Conservation (phyloP, 1,284 basidiomycete species). For the Austroboletus sp. region DNA sequence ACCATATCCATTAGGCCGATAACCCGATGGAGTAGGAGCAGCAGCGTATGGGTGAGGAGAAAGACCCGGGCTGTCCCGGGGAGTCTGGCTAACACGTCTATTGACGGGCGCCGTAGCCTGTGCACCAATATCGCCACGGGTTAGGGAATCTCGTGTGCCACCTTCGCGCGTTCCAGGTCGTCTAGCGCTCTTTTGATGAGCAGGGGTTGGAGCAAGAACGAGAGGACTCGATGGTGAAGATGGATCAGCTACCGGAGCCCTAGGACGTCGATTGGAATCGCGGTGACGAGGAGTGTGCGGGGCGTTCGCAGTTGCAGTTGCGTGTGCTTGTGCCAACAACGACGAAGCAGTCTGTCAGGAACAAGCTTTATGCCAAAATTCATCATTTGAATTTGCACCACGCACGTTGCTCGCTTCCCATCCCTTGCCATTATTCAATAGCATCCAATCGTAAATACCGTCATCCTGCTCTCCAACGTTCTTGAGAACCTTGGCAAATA, state of each 20-base stretch:
- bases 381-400: slow-evolving; percentile 12
- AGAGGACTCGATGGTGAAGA: slow-evolving; percentile 49
- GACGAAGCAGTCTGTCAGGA: slow-evolving; percentile 40
- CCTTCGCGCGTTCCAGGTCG: slow-evolving; percentile 42
- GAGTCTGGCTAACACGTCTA: slow-evolving; percentile 59
- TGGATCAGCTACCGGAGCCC: slow-evolving; percentile 36
- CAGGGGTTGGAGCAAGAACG: slow-evolving; percentile 56
- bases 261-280: slow-evolving; percentile 52
- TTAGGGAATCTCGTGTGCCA: slow-evolving; percentile 38
- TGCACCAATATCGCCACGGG: slow-evolving; percentile 48
- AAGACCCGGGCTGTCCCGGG: slow-evolving; percentile 43
- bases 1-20: slow-evolving; percentile 49
- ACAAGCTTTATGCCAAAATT: slow-evolving; percentile 12
- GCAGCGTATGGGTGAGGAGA: slow-evolving; percentile 64
- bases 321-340: slow-evolving; percentile 47
- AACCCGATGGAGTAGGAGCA: slow-evolving; percentile 50
- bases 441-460: slow-evolving; percentile 94
- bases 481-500: slow-evolving; percentile 90
- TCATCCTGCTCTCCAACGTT: slow-evolving; percentile 87
- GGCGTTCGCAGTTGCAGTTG: slow-evolving; percentile 43
- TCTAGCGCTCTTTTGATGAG: slow-evolving; percentile 53
- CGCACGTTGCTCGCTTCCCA: slow-evolving; percentile 77
- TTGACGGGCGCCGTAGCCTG: slow-evolving; percentile 57
- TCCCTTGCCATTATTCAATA: slow-evolving; percentile 82
- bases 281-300: slow-evolving; percentile 52